These are phyloP conservation scores for Gossypioides kirkii DNA, from an alignment of 345 rosid genomes.

Conservation along the genomic window DNA sequence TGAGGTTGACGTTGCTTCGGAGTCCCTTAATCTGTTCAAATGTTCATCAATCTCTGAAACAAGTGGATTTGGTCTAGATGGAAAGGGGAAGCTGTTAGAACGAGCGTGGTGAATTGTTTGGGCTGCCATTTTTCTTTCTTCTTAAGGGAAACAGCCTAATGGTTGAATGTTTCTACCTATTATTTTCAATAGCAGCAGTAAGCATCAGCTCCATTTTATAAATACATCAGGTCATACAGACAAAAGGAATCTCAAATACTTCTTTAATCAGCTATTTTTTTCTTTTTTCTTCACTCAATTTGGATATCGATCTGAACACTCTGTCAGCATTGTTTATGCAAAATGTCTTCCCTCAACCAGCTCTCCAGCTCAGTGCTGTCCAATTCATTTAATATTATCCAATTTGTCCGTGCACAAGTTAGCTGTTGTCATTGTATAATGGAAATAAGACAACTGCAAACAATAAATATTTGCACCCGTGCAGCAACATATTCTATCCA, in stretches of 20 bases:
- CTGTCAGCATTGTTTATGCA: background rate
- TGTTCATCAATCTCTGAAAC: background rate
- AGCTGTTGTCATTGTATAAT: background rate
- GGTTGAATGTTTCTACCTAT: background rate
- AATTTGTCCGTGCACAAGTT: background rate
- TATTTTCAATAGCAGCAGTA: background rate
- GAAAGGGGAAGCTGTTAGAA: background rate
- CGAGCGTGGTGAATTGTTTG: background rate
- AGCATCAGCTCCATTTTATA: background rate
- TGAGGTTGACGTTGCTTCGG: background rate
- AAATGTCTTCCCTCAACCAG: constrained; percentile 19
- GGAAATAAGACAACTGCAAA: background rate
- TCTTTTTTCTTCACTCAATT: background rate
- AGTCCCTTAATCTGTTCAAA: background rate
- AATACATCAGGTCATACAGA: constrained; percentile 3
- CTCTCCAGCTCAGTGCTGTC: background rate
- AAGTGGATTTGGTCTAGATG: background rate
- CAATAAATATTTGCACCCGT: background rate
- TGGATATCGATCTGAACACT: background rate
- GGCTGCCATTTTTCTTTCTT: no score
- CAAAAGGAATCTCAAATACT: constrained; percentile 19
- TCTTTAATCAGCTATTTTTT: background rate
- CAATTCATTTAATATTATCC: background rate
- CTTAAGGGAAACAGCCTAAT: background rate
- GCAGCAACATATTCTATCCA: background rate